Evolutionary conservation across 768 basidiomycete genomes (phyloP), one percentile per base, ranked within the genome.

Genomic region (Leccinum rimulosum): DNA sequence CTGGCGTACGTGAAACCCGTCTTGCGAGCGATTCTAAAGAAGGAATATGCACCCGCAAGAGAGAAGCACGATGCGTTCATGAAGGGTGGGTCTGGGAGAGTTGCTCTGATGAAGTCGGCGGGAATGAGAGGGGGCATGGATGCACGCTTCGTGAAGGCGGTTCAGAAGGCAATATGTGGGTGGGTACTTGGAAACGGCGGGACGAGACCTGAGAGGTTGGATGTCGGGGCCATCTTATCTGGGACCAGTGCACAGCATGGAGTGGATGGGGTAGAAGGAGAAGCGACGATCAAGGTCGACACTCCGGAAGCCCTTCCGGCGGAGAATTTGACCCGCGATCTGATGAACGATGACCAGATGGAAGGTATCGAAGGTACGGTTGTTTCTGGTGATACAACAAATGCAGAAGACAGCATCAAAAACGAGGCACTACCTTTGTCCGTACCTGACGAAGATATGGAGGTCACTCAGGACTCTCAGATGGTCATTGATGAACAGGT

Each of bases 1-100:
- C 82, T 93, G 56, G 79, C 74, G 11, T 89, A 89, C 64, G 77
- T 82, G 28, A 89, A 86, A 60, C 84, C 84, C 2, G 76, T 91
- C 14, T 73, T 93, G 47, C 71, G 66, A 27, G 85, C 84, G 1
- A 80, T 91, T 33, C 69, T 92, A 35, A 79, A 78, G 35, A 81
- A 81, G 33, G 64, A 68, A 33, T 91, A 88, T 66, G 60, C 56
- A 1, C 90, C 91, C 1, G 82, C 83, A 2, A 66, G 61, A 56
- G 64, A 64, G 28, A 77, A 77, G 25, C 85, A 89, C 61, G 73
- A 75, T 6, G 70, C 68, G 0, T 91, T 86, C 63, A 79, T 91
- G 68, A 78, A 74, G 55, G 87, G 88, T 11, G 87, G 84, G 0
- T 70, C 73, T 3, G 76, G 75, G 12, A 76, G 86, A 57, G 69